Percentiles rank a stretch among this genome's conserved stretches.
Evolutionary conservation across 2,329 filamentous ascomycete genomes (phyloP).

Genomic region (Scedosporium minutisporum): DNA sequence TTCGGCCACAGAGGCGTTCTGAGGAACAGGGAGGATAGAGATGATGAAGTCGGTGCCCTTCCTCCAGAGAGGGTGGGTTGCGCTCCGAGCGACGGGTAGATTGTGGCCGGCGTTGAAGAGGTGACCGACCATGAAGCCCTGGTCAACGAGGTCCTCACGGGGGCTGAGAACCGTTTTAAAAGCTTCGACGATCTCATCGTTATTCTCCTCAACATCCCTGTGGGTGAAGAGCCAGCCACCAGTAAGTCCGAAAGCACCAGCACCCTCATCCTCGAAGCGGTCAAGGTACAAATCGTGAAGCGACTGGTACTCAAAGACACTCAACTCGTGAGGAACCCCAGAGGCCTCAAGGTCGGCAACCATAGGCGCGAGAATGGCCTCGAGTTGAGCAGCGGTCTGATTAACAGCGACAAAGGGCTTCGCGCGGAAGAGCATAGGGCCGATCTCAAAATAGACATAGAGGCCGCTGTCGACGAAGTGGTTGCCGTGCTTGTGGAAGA

Average conservation of each 20-base stretch:
- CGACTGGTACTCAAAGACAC: conserved; percentile 19
- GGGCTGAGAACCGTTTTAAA: conserved; percentile 22
- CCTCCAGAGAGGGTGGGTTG: conserved; percentile 29
- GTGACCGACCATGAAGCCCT: conserved; percentile 25
- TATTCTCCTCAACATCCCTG: conserved; percentile 23
- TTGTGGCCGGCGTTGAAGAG: conserved; percentile 27
- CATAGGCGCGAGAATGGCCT: conserved; percentile 24
- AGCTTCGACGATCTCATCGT: conserved; percentile 23
- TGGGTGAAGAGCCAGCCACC: conserved; percentile 28
- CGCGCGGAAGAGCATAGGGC: conserved; percentile 26
- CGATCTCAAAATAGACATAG: conserved; percentile 33
- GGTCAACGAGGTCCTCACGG: conserved; percentile 16
- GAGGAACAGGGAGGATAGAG: conserved; percentile 20
- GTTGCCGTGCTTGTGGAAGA: conserved; percentile 34
- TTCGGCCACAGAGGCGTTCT: conserved; percentile 29
- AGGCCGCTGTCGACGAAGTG: conserved; percentile 30
- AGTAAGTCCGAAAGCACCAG: conserved; percentile 23
- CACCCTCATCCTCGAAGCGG: conserved; percentile 25
- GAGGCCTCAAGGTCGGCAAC: conserved; percentile 21
- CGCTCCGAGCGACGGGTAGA: conserved; percentile 24
- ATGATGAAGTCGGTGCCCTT: conserved; percentile 25
- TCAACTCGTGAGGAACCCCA: conserved; percentile 18
- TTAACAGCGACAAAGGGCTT: conserved; percentile 26
- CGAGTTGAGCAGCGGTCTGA: conserved; percentile 23
- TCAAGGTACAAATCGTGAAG: conserved; percentile 27